Base-by-base conservation (phyloP, 2,329 filamentous ascomycete genomes). In the Colletotrichum sp. region DNA sequence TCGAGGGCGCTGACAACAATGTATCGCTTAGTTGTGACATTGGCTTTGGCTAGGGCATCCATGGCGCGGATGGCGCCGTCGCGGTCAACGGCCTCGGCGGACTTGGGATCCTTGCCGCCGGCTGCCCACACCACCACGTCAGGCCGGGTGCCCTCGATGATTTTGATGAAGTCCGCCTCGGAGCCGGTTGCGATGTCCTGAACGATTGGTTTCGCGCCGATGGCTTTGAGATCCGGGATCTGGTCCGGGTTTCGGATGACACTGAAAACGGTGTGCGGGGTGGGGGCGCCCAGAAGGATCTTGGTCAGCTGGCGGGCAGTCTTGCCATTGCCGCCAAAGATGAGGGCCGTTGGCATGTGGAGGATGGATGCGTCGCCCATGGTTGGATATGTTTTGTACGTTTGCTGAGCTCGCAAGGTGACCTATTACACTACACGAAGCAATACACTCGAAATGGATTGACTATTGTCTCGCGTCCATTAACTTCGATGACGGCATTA, bases 1-100 rank as follows among this genome's bases (percentile, higher is more conserved):
- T 88, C 85, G 2, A 88, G 79, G 1, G 87, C 86, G 9, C 85
- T 87, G 69, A 89, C 83, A 66, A 86, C 84, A 72, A 90, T 81
- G 75, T 87, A 87, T n/a, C 87, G 81, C 74, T 84, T 86, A 1
- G 85, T 83, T 14, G 65, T 57, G 10, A 84, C 83, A 18, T 83
- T 79, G 7, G 84, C 83, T 14, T 82, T 79, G 7, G 84, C 84
- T 3, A 86, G 82, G 3, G 88, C 87, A 48, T 88, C 85, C 81
- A 89, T 87, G 76, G 83, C 83, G 72, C 83, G 83, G 74, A 89
- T 85, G 6, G 87, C 88, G 14, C 84, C 87, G 70, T 87, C 84
- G 32, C 84, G 80, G 78, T 90, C 87, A 30, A 90, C 87, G 18
- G 83, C 81, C 36, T 82, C 79, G 18, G 87, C 88, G 28, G 87